Base-by-base conservation (phyloP, 139 green algal species). In the Closterium sp. region DNA sequence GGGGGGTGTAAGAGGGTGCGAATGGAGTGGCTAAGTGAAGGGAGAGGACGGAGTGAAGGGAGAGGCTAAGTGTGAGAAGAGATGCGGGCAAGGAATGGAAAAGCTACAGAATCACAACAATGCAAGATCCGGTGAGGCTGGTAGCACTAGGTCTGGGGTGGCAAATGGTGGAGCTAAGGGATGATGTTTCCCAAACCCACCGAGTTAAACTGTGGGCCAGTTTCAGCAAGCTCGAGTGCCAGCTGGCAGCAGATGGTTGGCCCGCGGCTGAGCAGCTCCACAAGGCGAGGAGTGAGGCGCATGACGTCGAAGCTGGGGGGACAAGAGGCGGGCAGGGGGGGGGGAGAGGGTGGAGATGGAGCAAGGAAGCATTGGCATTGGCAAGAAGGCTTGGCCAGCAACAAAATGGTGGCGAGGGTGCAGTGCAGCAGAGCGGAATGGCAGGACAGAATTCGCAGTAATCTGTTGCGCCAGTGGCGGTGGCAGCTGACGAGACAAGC, bases 191-290 rank as follows among this genome's bases (percentile, higher is more conserved):
- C 30, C 83, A 86, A 33, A 86, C 83, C 30, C 83, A 86, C 83
- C 30, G 83, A 86, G 30, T 32, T 86, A 33, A 94, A 94, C 87
- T 94, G 91, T 7, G 91, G 91, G 32, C 91, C 91, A 1, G 55
- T 43, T 76, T 94, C 88, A 28, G 91, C 33, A 55, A 94, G 76
- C 91, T 94, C 91, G 31, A 94, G 36, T 19, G 88, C 88, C 25
- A 94, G 88, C 28, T 93, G 25, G 85, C 55, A 38, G 55, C 89
- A 90, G 23, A 84, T 35, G 88, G 88, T 30, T 34, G 91, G 88
- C 4, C 91, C 91, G 16, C 30, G 43, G 6, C 36, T 93, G 76
- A 94, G 89, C 34, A 91, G 33, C 21, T 93, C 88, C 43, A 94
- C 76, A 10, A 94, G n/a, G 23, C 91, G 64, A 0, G 91, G 91